phyloP scores from a whole-genome alignment of 257 asterid genomes.

The Leptodermis oblonga region DNA sequence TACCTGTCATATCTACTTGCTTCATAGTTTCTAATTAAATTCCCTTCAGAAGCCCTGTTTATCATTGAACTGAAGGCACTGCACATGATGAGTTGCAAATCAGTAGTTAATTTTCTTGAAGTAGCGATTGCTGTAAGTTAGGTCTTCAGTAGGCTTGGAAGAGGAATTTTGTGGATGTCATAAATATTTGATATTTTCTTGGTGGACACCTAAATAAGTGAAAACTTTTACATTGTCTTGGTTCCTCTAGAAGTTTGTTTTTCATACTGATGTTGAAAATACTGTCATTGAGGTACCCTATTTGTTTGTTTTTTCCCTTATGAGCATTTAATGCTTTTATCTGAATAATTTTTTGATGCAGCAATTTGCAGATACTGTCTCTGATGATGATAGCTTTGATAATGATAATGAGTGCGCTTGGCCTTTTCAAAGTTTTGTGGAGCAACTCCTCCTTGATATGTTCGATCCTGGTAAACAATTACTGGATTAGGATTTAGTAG shows the following conservation, averaged over 20 bases:
- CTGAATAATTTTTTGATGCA: constrained; percentile 44
- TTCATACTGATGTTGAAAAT: background rate
- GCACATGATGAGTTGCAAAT: background rate
- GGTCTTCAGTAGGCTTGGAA: background rate
- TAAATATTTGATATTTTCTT: background rate
- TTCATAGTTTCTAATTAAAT: background rate
- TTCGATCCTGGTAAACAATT: constrained; percentile 74
- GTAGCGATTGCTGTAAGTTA: background rate
- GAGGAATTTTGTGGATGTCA: background rate
- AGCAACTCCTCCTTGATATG: constrained; percentile 91
- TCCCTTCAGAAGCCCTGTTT: background rate
- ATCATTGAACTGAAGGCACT: background rate
- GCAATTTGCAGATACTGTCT: constrained; percentile 60
- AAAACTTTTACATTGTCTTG: background rate
- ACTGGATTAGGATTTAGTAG: constrained; percentile 9
- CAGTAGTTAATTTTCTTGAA: background rate
- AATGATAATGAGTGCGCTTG: constrained; percentile 77
- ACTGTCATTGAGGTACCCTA: background rate
- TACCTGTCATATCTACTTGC: background rate
- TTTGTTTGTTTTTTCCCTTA: constrained; percentile 1
- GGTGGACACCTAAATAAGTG: background rate
- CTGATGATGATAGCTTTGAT: constrained; percentile 82
- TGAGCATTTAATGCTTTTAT: constrained; percentile 20
- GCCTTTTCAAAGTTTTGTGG: constrained; percentile 92
- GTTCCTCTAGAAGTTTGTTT: background rate